phyloP scores from a whole-genome alignment of 768 basidiomycete species.

The Tricholoma sp. region DNA sequence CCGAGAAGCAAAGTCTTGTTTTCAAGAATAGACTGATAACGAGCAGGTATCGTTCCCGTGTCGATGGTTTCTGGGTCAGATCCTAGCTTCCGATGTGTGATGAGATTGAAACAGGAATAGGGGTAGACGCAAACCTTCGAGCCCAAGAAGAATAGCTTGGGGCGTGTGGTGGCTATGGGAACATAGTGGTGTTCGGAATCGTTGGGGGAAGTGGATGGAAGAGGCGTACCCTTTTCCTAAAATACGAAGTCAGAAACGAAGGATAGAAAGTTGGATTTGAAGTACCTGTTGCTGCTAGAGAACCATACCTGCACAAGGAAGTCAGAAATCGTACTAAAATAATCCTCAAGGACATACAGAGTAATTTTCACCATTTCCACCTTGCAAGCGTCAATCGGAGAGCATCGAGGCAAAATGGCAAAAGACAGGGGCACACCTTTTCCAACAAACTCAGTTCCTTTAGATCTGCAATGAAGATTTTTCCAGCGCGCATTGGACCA shows the following conservation, averaged over 20 bases:
- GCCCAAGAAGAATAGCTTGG: slow-evolving; percentile 77
- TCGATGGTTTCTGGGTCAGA: slow-evolving; percentile 94
- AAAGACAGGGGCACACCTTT: slow-evolving; percentile 37
- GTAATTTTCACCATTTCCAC: slow-evolving; percentile 80
- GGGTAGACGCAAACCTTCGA: slow-evolving; percentile 52
- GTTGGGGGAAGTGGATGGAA: background rate
- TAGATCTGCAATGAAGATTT: slow-evolving; percentile 79
- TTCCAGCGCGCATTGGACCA: slow-evolving; percentile 80
- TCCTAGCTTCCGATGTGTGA: slow-evolving; percentile 28
- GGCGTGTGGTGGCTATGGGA: slow-evolving; percentile 75
- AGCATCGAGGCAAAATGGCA: slow-evolving; percentile 1
- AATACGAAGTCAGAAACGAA: slow-evolving; percentile 5
- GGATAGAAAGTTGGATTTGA: background rate
- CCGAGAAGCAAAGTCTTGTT: slow-evolving; percentile 66
- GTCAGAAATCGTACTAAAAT: background rate
- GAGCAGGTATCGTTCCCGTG: slow-evolving; percentile 73
- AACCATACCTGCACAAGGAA: slow-evolving; percentile 63
- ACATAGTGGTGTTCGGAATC: too few relatives aligned
- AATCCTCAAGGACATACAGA: slow-evolving; percentile 43
- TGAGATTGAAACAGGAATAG: background rate
- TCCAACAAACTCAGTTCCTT: slow-evolving; percentile 62
- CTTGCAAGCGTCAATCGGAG: slow-evolving; percentile 27
- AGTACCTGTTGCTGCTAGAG: slow-evolving; percentile 85
- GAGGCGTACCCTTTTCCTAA: slow-evolving; percentile 69
- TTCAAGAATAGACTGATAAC: slow-evolving; percentile 63